Percentiles rank a stretch among this genome's conserved stretches.
phyloP scores from a whole-genome alignment of 768 basidiomycete genomes.

The Kwoniella dendrophila region DNA sequence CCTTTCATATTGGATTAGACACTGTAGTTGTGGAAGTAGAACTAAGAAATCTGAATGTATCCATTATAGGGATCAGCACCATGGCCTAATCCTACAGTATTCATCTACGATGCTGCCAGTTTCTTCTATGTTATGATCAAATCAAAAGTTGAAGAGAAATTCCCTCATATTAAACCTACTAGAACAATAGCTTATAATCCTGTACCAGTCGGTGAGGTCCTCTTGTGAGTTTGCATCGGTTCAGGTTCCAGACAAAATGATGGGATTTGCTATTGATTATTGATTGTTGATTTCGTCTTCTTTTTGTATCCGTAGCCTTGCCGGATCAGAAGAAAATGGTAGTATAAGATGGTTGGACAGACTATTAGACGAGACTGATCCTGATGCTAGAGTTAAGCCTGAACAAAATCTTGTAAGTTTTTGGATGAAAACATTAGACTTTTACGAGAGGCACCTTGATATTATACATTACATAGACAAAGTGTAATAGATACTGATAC shows the following conservation, averaged over 20 bases:
- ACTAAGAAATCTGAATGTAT: too few relatives aligned
- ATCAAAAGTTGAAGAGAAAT: conserved; percentile 19
- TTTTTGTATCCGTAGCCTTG: too few relatives aligned
- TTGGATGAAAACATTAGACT: not conserved
- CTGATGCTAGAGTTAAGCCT: conserved; percentile 2
- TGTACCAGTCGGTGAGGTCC: conserved; percentile 8
- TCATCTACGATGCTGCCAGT: conserved; percentile 24
- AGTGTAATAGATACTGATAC: not conserved
- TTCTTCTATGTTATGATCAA: conserved; percentile 20
- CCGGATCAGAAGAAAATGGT: conserved; percentile 13
- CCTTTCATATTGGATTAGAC: too few relatives aligned
- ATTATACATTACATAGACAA: not conserved
- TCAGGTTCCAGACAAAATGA: too few relatives aligned
- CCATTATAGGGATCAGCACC: conserved; percentile 11
- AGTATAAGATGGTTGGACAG: conserved; percentile 12
- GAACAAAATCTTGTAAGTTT: not conserved
- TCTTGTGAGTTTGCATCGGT: conserved; percentile 29
- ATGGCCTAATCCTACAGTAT: conserved; percentile 20
- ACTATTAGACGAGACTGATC: conserved; percentile 4
- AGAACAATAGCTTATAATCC: conserved; percentile 22
- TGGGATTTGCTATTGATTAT: too few relatives aligned
- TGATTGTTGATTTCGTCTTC: not conserved
- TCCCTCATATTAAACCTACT: conserved; percentile 20
- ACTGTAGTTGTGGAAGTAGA: too few relatives aligned
- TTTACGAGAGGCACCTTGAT: not conserved